These are phyloP conservation scores for Aegle marmelos DNA, from an alignment of 345 rosid genomes.

Conservation along the genomic window DNA sequence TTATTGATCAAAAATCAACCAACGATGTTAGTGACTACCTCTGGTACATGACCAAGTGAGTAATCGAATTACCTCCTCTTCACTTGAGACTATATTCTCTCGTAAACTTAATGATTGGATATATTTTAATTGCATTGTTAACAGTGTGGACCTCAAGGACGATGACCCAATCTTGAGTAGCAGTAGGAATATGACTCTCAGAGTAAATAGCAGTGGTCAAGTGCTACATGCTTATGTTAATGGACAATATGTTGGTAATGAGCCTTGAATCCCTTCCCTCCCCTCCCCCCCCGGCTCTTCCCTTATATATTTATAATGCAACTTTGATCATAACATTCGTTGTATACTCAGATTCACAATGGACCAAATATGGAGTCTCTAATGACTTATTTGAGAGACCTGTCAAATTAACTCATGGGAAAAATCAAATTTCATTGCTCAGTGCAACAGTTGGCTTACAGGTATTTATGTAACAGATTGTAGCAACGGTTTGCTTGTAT, in stretches of 20 bases:
- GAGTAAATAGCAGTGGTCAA: conserved; percentile 46
- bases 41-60: conserved; percentile 73
- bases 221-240: conserved; percentile 59
- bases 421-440: conserved; percentile 44
- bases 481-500: background rate
- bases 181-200: conserved; percentile 30
- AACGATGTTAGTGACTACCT: conserved; percentile 60
- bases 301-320: background rate
- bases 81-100: background rate
- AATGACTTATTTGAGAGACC: conserved; percentile 35
- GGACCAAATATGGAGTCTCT: conserved; percentile 27
- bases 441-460: conserved; percentile 60
- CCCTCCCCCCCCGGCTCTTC: too few relatives aligned
- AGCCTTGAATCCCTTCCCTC: background rate
- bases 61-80: background rate
- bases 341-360: conserved; percentile 38
- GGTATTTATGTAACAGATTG: conserved; percentile 19
- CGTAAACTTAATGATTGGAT: too few relatives aligned
- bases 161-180: conserved; percentile 48
- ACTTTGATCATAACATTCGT: background rate
- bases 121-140: background rate
- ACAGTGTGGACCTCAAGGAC: conserved; percentile 37
- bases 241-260: conserved; percentile 42
- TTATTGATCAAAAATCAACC: conserved; percentile 56
- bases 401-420: conserved; percentile 37